Evolutionary conservation across 352 stramenopile genomes (phyloP), one percentile per base, ranked within the genome.

Genomic region (Phytophthora pistaciae): DNA sequence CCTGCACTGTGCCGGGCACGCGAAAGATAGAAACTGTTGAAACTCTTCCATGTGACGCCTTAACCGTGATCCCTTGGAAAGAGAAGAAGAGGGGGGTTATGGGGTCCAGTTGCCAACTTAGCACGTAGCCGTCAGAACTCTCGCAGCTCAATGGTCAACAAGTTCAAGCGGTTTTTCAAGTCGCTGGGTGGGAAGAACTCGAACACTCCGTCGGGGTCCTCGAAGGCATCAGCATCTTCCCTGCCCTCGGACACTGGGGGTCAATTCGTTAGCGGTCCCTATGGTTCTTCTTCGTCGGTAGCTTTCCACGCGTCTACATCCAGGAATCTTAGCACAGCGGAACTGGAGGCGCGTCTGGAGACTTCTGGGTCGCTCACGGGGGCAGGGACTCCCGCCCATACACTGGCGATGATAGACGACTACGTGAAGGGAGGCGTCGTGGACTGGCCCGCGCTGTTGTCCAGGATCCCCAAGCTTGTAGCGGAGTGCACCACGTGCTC

Each of bases 111-210:
- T 64, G 42, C 56, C 50, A 72, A 75, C 38, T 75, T 38, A 18
- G 49, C 25, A 46, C 21, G 42, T 46, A 72, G 49, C 13, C 4
- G 21, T 7, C 40, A 70, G 33, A 48, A 23, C 61, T 64, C 14
- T n/a, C 4, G 6, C 13, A 44, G 18, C 18, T 18, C 55, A 36
- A 88, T 88, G 80, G 78, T 85, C 40, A 86, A 86, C 71, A 88
- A 85, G 59, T 66, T 88, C 60, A 79, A 78, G 54, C 72, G 68
- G 9, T 88, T 88, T 52, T 83, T 88, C 68, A 80, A 78, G 64
- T 75, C 76, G 25, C 69, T 88, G 46, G 73, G 73, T 29, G 78
- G 78, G 46, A 88, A 83, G 53, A 66, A 80, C 44, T 72, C 77
- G 25, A 56, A 66, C 13, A 55, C 69, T n/a, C 57, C 69, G 3